These are phyloP conservation scores for Boletus subcaerulescens DNA, from an alignment of 768 basidiomycete species.

Conservation along the genomic window DNA sequence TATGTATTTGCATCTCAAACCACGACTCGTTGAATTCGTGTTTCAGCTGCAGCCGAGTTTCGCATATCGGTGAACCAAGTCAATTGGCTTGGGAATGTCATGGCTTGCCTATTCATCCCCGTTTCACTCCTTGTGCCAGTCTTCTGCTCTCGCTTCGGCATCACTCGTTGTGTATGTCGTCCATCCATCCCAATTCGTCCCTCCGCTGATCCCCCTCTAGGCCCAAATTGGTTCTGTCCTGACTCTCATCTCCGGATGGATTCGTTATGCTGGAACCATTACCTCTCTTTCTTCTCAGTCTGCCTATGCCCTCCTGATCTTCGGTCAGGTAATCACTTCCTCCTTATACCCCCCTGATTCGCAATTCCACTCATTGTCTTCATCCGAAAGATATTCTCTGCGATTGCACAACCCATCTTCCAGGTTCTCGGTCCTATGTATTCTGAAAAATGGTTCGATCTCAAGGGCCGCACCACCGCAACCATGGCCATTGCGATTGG, in stretches of 20 bases:
- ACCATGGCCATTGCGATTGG: slow-evolving; percentile 58
- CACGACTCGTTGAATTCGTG: background rate
- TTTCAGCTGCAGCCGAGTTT: slow-evolving; percentile 60
- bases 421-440: slow-evolving; percentile 79
- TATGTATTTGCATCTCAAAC: background rate
- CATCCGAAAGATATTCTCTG: slow-evolving; percentile 50
- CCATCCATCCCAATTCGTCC: background rate
- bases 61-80: slow-evolving; percentile 66
- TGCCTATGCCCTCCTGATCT: slow-evolving; percentile 63
- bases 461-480: slow-evolving; percentile 73
- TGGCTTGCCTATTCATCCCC: slow-evolving; percentile 61
- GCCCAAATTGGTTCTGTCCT: slow-evolving; percentile 55
- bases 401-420: slow-evolving; percentile 67
- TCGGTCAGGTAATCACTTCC: slow-evolving; percentile 55
- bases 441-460: slow-evolving; percentile 81
- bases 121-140: slow-evolving; percentile 57
- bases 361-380: background rate
- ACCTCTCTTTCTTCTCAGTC: slow-evolving; percentile 47
- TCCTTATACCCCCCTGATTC: background rate
- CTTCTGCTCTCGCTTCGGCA: slow-evolving; percentile 55
- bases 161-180: slow-evolving; percentile 58
- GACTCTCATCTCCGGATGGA: slow-evolving; percentile 66
- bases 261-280: slow-evolving; percentile 71
- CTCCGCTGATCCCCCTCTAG: slow-evolving; percentile 34
- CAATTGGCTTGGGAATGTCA: slow-evolving; percentile 78